Evolutionary conservation across 1,139 yeast genomes (phyloP).

Genomic region (Hansenula anomala): DNA sequence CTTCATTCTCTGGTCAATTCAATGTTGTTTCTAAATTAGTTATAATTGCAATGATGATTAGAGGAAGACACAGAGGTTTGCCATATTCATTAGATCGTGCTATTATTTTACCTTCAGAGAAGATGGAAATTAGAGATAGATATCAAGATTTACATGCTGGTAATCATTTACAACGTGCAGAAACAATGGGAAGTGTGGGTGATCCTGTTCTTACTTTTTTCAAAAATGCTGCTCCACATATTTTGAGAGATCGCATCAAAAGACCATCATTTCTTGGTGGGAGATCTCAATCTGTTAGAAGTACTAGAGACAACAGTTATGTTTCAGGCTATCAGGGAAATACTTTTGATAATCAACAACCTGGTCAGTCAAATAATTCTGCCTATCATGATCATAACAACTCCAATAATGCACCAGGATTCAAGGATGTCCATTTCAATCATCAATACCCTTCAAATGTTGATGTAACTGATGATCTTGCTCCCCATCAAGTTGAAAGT

Average conservation of each 20-base stretch:
- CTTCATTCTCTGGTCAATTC: slow-evolving; percentile 74
- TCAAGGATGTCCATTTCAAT: slow-evolving; percentile 9
- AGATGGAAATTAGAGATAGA: slow-evolving; percentile 62
- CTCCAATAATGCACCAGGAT: not conserved
- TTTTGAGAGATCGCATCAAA: slow-evolving; percentile 15
- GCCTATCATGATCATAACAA: not conserved
- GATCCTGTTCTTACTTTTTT: slow-evolving; percentile 24
- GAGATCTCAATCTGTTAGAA: not conserved
- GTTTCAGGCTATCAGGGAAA: not conserved
- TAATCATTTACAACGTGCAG: slow-evolving; percentile 11
- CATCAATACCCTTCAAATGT: not conserved
- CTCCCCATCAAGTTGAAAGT: slow-evolving; percentile 2
- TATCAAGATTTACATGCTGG: slow-evolving; percentile 56
- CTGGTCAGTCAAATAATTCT: not conserved
- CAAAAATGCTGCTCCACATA: slow-evolving; percentile 23
- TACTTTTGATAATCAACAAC: not conserved
- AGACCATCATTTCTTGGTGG: slow-evolving; percentile 4
- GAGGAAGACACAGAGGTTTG: slow-evolving; percentile 96
- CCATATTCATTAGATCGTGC: slow-evolving; percentile 96
- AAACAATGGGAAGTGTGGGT: slow-evolving; percentile 16
- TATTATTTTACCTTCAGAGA: slow-evolving; percentile 75
- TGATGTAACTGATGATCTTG: not conserved
- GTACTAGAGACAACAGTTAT: not conserved
- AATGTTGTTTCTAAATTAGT: slow-evolving; percentile 73
- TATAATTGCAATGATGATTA: slow-evolving; percentile 81